Base-by-base conservation (phyloP, 2,329 filamentous ascomycete species). In the Phoma sp. region DNA sequence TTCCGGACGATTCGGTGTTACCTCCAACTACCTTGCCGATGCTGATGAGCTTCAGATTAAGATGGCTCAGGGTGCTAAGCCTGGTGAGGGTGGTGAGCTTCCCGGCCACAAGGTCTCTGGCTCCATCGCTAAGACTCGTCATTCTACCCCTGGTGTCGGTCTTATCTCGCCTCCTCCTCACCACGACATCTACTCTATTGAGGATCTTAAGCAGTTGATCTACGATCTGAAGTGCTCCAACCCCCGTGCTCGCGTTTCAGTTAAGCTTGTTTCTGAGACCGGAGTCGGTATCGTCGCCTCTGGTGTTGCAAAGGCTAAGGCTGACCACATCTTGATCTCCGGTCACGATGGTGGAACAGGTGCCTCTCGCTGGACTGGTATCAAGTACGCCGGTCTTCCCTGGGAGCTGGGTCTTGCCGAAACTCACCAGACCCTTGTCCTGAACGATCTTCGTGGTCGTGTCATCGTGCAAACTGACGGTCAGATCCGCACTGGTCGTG, bases 61-160 rank as follows among this genome's bases (percentile, higher is more conserved):
- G 85, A 98, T 98, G 93, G 93, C 93, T 8, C 93, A 98, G 79
- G 93, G 93, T 74, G 93, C 93, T 59, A 98, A 98, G 84, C 93
- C 93, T 52, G 93, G 93, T 77, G 93, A 98, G 78, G 93, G 93
- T 81, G 93, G 93, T 84, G 93, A 98, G 78, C 86, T 98, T 71
- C 93, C 93, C 44, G 93, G 93, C 36, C 92, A 97, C 83, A 98
- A 98, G 80, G 93, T 98, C 25, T 95, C 93, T 57, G 90, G 90
- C 70, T 90, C 91, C 6, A 98, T 98, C 76, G 93, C 91, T 53
- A 89, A 91, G 67, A 98, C 93, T 52, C 89, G 93, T 75, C 93
- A 97, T 81, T 98, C 93, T 8, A 98, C 93, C 5, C 92, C 93
- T 62, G 93, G 93, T 77, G 93, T 98, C 66, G 93, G 93, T 77